These are phyloP conservation scores for Penicillium rolfsii DNA, from an alignment of 2,329 filamentous ascomycete species.

Conservation along the genomic window DNA sequence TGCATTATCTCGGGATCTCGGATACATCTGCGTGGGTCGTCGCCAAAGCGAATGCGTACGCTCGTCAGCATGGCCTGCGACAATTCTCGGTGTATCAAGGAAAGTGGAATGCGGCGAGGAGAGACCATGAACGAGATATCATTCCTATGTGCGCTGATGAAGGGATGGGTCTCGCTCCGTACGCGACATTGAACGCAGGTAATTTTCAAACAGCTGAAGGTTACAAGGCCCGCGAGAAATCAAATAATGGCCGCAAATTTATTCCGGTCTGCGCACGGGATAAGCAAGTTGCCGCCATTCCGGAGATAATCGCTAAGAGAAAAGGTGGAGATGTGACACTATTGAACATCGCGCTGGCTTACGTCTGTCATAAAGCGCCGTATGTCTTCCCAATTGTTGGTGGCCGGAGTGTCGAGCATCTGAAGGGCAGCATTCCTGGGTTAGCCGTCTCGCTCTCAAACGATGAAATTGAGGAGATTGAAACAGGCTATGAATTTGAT, in stretches of 20 bases:
- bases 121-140: slow-evolving; percentile 72
- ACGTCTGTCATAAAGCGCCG: slow-evolving; percentile 54
- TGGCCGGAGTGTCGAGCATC: slow-evolving; percentile 54
- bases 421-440: slow-evolving; percentile 58
- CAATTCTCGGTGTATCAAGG: slow-evolving; percentile 73
- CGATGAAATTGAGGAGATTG: not conserved
- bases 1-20: slow-evolving; percentile 68
- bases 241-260: slow-evolving; percentile 26
- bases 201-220: slow-evolving; percentile 51
- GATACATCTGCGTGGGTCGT: slow-evolving; percentile 70
- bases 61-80: slow-evolving; percentile 68
- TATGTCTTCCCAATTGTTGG: slow-evolving; percentile 38
- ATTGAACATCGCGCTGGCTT: slow-evolving; percentile 50
- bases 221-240: slow-evolving; percentile 25
- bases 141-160: slow-evolving; percentile 66
- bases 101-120: slow-evolving; percentile 61
- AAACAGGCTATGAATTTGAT: slow-evolving; percentile 49
- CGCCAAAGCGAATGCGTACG: slow-evolving; percentile 58
- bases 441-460: slow-evolving; percentile 46
- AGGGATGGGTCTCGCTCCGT: slow-evolving; percentile 62
- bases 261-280: slow-evolving; percentile 18
- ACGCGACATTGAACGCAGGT: slow-evolving; percentile 55
- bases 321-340: slow-evolving; percentile 16
- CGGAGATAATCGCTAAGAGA: slow-evolving; percentile 23
- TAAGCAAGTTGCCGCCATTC: slow-evolving; percentile 16